Base-by-base conservation (phyloP, 108 stramenopile genomes). In the Cyclotella cryptica region DNA sequence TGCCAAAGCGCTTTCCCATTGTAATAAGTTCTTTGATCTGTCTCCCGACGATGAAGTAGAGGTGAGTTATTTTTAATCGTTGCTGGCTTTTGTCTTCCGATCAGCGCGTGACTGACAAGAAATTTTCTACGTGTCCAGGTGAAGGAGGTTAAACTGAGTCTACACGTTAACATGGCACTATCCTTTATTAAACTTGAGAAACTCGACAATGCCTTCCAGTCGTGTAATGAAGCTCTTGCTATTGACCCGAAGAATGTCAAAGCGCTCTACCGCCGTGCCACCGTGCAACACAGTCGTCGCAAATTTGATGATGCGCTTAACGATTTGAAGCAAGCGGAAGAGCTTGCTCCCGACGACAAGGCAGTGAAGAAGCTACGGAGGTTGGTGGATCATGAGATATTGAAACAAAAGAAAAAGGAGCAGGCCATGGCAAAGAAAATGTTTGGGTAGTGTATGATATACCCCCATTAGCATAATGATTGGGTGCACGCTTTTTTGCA, bases 401-500 rank as follows among this genome's bases (percentile, higher is more conserved):
- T 74, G 24, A 66, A 80, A 62, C 84, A 88, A 61, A 88, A 88
- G 66, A 53, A 44, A 30, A 86, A 86, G 72, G 81, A 88, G 69
- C 86, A 84, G 83, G 85, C 83, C 59, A 86, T 88, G 85, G 85
- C 87, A 12, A 75, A 84, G 59, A 88, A 88, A 46, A 88, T 88
- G 87, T 88, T 88, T 78, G 84, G 81, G 19, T 86, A 69, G 57
- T 17, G 49, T 19, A 8, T 7, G 8, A 35, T 6, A 35, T 35
- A 35, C 6, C 2, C 6, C 35, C 35, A 35, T 35, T 35, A 35
- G 6, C 2, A 35, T 35, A 35, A 5, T 35, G 6, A 2, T 35
- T 2, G 35, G 35, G 35, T 5, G n/a, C n/a, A n/a, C n/a, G n/a
- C n/a, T n/a, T n/a, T n/a, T 35, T 35, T 35, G 6, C 2, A 5